These are phyloP conservation scores for Hansenula sp. DNA, from an alignment of 1,139 yeast species.

Conservation along the genomic window DNA sequence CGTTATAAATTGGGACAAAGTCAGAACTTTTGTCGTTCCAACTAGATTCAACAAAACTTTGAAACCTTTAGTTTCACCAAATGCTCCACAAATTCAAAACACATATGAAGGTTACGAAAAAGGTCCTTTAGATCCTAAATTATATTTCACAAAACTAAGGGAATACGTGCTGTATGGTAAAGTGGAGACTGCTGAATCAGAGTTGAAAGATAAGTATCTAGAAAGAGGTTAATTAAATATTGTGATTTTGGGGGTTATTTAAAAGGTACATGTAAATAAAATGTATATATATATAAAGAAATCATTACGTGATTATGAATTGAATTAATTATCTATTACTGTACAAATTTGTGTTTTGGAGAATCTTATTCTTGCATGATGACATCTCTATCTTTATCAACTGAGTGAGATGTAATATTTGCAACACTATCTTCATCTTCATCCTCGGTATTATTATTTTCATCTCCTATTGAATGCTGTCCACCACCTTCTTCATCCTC, in stretches of 20 bases:
- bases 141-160: conserved; percentile 67
- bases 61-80: conserved; percentile 71
- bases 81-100: conserved; percentile 67
- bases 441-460: conserved; percentile 16
- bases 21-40: conserved; percentile 89
- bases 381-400: conserved; percentile 18
- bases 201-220: conserved; percentile 19
- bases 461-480: conserved; percentile 5
- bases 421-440: conserved; percentile 15
- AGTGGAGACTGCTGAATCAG: conserved; percentile 27
- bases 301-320: background rate
- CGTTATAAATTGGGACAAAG: conserved; percentile 76
- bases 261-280: conserved; percentile 2
- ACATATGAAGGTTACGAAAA: conserved; percentile 63
- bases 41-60: conserved; percentile 41
- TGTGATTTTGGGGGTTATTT: no score
- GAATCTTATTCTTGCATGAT: conserved; percentile 12
- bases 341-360: background rate
- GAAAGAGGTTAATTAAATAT: conserved; percentile 37
- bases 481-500: conserved; percentile 8
- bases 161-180: conserved; percentile 75
- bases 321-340: background rate
- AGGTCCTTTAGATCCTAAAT: conserved; percentile 70
- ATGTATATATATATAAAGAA: background rate
- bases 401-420: background rate